Evolutionary conservation across 2,329 filamentous ascomycete genomes (phyloP).

Genomic region (Meredithiella fracta): DNA sequence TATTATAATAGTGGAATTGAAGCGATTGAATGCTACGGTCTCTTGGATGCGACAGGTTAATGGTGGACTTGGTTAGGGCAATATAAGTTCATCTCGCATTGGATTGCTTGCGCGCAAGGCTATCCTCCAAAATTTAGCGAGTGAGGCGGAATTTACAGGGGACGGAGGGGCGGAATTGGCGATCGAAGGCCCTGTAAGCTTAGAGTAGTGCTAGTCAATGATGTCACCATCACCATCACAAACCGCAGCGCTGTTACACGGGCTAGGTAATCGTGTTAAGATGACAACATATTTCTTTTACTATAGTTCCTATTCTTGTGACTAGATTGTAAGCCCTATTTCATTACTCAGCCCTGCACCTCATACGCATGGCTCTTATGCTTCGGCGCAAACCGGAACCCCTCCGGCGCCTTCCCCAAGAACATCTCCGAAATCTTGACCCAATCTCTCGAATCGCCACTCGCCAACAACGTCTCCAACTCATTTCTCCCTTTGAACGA

Average conservation of each 20-base stretch:
- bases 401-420: constrained; percentile 72
- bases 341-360: constrained; percentile 43
- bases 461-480: constrained; percentile 81
- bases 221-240: too few species aligned
- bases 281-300: too few species aligned
- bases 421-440: constrained; percentile 99
- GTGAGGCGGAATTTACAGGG: background rate
- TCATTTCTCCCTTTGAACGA: constrained; percentile 73
- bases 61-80: background rate
- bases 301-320: too few species aligned
- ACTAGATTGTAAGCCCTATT: too few species aligned
- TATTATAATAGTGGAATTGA: background rate
- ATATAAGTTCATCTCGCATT: background rate
- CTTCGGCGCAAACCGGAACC: constrained; percentile 92
- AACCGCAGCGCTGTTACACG: too few species aligned
- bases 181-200: background rate
- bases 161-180: background rate
- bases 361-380: constrained; percentile 91
- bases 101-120: background rate
- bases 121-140: background rate
- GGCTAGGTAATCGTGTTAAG: too few species aligned
- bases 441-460: constrained; percentile 90
- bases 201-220: background rate
- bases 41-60: background rate
- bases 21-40: background rate